Evolutionary conservation across 306 rosid genomes (phyloP).

Genomic region (Lathyrus sativus): DNA sequence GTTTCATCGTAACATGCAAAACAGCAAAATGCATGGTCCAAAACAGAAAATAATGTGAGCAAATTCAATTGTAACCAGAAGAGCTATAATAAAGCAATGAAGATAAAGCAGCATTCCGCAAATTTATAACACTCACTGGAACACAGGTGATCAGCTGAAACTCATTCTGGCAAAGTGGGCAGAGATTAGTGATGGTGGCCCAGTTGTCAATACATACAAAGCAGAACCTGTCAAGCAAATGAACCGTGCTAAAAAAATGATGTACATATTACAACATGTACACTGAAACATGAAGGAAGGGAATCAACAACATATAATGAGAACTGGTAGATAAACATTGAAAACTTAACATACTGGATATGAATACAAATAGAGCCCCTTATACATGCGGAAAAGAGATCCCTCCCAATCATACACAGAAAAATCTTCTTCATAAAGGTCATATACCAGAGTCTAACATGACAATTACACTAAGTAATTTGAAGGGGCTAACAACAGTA

Average conservation of each 20-base stretch:
- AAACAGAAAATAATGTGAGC: conserved; percentile 32
- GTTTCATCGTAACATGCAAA: conserved; percentile 12
- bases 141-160: conserved; percentile 95
- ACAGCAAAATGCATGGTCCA: conserved; percentile 25
- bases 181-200: conserved; percentile 96
- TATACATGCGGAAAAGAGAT: neutral
- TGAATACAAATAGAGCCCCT: conserved; percentile 8
- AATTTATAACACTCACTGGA: conserved; percentile 80
- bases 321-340: conserved; percentile 1
- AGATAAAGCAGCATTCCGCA: conserved; percentile 42
- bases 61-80: conserved; percentile 42
- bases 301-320: conserved; percentile 14
- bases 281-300: conserved; percentile 1
- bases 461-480: neutral
- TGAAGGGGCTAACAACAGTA: conserved; percentile 14
- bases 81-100: conserved; percentile 34
- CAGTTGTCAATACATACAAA: conserved; percentile 96
- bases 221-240: conserved; percentile 75
- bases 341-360: conserved; percentile 1
- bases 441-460: neutral
- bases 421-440: neutral
- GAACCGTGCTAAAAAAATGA: conserved; percentile 33
- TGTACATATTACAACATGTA: conserved; percentile 20
- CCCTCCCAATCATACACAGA: neutral
- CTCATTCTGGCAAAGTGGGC: conserved; percentile 99